Evolutionary conservation across 371 early-diverging fungal species (phyloP), one percentile per base, ranked within the genome.

Genomic region (Mucor sp.): DNA sequence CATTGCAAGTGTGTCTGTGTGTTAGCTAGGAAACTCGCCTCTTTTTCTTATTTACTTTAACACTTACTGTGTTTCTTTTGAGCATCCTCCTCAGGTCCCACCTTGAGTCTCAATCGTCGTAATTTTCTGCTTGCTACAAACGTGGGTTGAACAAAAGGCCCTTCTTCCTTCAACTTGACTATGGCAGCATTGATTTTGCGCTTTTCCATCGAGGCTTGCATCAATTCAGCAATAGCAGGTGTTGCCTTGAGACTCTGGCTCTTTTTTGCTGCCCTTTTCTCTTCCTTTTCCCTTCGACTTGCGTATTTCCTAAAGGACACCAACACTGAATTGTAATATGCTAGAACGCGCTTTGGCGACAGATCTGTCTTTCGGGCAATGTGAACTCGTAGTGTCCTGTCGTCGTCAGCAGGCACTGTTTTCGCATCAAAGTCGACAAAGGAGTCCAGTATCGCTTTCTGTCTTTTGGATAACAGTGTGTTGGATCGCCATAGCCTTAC

Each of bases 81-180:
- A 11, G 35, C 27, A 48, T 3, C 3, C 14, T 14, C 55, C 14
- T 14, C 55, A 23, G 57, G 48, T 32, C 58, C 32, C 2, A 30
- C 5, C n/a, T 28, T 23, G 2, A 61, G 3, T 43, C 65, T 59
- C 5, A 67, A 32, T 32, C 47, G 55, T 65, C 63, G 60, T 5
- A 68, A 21, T 35, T 37, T 55, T 62, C 65, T 35, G 25, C 72
- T 72, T 17, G 68, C 72, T 56, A 72, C 47, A 58, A 65, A 72
- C 5, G 72, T 72, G 19, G 55, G 27, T 11, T 61, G 25, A 12
- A 62, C 15, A 32, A 61, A 60, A 19, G 48, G 67, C 6, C 17
- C n/a, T 2, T 3, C 1, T 17, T 53, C 21, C 23, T 44, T 63
- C 9, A 53, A 14, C 6, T 67, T 30, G 15, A 44, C n/a, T 9